Evolutionary conservation across 805 yeast genomes (phyloP).

Genomic region (Teunomyces gatunensis): DNA sequence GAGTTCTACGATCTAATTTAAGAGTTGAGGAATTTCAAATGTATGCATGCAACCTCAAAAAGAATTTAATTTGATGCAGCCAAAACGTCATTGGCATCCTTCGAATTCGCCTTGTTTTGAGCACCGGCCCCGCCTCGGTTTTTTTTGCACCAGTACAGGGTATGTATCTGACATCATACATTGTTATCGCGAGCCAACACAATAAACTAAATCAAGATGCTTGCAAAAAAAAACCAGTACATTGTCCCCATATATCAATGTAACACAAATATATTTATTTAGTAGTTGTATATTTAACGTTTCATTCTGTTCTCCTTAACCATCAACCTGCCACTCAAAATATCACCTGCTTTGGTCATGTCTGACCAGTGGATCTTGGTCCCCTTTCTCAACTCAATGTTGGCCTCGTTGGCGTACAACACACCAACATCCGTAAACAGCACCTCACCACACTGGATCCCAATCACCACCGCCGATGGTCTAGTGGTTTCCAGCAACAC

Average conservation of each 20-base stretch:
- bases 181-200: not conserved
- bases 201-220: not conserved
- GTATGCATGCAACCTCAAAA: not conserved
- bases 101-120: not conserved
- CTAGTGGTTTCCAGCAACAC: not conserved
- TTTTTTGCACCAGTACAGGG: not conserved
- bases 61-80: not conserved
- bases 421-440: conserved; percentile 54
- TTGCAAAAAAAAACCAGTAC: no score
- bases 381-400: conserved; percentile 64
- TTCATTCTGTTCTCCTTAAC: conserved; percentile 1
- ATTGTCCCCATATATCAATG: not conserved
- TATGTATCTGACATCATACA: not conserved
- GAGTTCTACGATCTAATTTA: conserved; percentile 1
- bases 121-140: not conserved
- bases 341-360: conserved; percentile 57
- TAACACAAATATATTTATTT: not conserved
- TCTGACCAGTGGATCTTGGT: conserved; percentile 65
- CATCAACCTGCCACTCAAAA: conserved; percentile 62
- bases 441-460: conserved; percentile 66
- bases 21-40: not conserved
- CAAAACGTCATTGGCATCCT: not conserved
- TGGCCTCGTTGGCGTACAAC: conserved; percentile 61
- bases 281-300: not conserved
- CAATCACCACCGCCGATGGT: conserved; percentile 55